These are phyloP conservation scores for Penstemon davidsonii DNA, from an alignment of 257 asterid genomes.

Conservation along the genomic window DNA sequence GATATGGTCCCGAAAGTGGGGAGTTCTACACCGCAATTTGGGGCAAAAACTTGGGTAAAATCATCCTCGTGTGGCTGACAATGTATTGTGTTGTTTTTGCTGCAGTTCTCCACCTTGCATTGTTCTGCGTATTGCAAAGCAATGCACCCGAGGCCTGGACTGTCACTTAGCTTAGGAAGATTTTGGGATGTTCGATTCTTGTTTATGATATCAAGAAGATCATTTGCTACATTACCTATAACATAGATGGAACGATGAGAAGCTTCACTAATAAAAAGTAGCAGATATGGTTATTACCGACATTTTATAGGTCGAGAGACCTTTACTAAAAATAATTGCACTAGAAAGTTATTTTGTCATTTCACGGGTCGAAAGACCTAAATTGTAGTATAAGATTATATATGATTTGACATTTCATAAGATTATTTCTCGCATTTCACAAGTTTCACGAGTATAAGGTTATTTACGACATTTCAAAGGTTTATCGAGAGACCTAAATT, in stretches of 20 bases:
- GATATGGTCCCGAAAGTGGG: slow-evolving; percentile 76
- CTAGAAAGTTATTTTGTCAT: too few species aligned
- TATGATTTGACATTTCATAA: not conserved
- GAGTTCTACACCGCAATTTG: slow-evolving; percentile 82
- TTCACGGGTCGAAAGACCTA: not conserved
- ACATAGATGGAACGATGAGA: slow-evolving; percentile 21
- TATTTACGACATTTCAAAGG: too few species aligned
- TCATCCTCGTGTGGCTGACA: slow-evolving; percentile 66
- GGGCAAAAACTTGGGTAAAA: slow-evolving; percentile 77
- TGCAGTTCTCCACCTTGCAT: slow-evolving; percentile 60
- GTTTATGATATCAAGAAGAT: slow-evolving; percentile 63
- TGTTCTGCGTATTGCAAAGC: slow-evolving; percentile 63
- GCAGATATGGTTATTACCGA: not conserved
- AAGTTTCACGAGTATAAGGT: too few species aligned
- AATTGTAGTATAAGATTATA: not conserved
- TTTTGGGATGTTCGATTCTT: slow-evolving; percentile 66
- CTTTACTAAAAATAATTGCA: not conserved
- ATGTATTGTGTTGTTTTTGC: slow-evolving; percentile 44
- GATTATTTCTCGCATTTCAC: too few species aligned
- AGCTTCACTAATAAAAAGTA: not conserved
- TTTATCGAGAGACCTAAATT: too few species aligned
- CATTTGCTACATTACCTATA: slow-evolving; percentile 71
- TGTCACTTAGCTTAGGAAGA: slow-evolving; percentile 50
- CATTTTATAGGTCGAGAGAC: not conserved
- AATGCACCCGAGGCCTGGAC: slow-evolving; percentile 76